A percentile compares a stretch with the other conserved stretches of the same genome.
phyloP scores from a whole-genome alignment of 331 rosid species.

The Spiraea crenata region DNA sequence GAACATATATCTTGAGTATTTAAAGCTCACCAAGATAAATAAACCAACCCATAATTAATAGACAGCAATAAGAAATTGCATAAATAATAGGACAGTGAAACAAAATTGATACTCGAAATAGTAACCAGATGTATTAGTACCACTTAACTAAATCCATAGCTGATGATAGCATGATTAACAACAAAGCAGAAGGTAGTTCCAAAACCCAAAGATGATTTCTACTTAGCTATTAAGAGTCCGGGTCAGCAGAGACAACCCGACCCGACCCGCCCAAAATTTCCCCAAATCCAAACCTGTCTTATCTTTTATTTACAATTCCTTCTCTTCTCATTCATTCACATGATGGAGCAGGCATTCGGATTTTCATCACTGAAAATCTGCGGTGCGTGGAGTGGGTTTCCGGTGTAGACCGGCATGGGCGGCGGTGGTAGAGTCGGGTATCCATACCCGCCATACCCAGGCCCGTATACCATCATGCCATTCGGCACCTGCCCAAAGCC shows the following conservation, averaged over 20 bases:
- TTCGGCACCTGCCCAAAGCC: conserved; percentile 23
- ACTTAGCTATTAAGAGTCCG: not conserved
- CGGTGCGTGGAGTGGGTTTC: conserved; percentile 42
- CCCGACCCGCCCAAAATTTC: conserved; percentile 10
- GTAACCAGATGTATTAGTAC: not conserved
- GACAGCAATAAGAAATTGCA: too few relatives aligned
- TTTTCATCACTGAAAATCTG: conserved; percentile 78
- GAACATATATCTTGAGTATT: too few relatives aligned
- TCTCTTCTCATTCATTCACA: conserved; percentile 37
- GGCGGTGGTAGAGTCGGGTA: conserved; percentile 15
- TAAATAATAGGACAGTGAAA: too few relatives aligned
- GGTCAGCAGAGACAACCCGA: not conserved
- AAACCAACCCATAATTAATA: too few relatives aligned
- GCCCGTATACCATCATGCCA: not conserved
- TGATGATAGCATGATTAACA: not conserved
- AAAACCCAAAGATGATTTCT: not conserved
- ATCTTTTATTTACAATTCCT: conserved; percentile 34
- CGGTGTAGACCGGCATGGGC: not conserved
- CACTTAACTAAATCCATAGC: not conserved
- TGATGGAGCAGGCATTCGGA: conserved; percentile 72
- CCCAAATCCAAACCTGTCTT: conserved; percentile 16
- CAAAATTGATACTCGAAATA: too few relatives aligned
- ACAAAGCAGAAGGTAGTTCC: not conserved
- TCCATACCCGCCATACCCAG: conserved; percentile 10
- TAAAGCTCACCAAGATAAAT: too few relatives aligned